These are phyloP conservation scores for Fagopyrum homotropicum DNA, from an alignment of 148 eudicot species.

Conservation along the genomic window DNA sequence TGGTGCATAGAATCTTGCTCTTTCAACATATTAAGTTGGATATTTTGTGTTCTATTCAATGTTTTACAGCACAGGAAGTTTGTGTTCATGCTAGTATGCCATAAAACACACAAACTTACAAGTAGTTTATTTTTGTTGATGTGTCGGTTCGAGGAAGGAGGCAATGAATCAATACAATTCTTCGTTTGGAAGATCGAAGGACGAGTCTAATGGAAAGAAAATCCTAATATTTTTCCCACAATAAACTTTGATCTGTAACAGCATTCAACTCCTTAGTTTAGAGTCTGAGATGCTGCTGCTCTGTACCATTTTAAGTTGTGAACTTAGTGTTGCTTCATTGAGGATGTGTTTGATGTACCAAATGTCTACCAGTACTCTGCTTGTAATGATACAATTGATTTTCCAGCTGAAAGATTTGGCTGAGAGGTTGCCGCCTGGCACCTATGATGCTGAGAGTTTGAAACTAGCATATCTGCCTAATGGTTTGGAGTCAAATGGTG, in stretches of 20 bases:
- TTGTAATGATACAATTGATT: neutral
- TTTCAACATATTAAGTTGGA: neutral
- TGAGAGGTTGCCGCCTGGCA: slow-evolving; percentile 81
- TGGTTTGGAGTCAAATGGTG: slow-evolving; percentile 60
- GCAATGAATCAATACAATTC: neutral
- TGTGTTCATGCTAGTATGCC: neutral
- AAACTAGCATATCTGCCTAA: slow-evolving; percentile 40
- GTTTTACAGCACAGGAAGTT: neutral
- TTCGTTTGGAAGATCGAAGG: neutral
- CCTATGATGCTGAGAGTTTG: slow-evolving; percentile 45
- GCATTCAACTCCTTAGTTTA: neutral
- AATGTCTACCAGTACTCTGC: neutral
- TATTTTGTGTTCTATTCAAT: neutral
- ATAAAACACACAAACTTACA: neutral
- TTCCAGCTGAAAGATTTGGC: slow-evolving; percentile 94
- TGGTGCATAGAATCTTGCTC: neutral
- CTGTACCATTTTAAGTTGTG: neutral
- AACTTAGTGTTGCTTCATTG: neutral
- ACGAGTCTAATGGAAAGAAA: neutral
- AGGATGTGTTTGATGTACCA: neutral
- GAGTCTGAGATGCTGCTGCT: too few species aligned
- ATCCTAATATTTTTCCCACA: neutral
- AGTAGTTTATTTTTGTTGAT: neutral
- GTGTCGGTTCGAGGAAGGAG: neutral
- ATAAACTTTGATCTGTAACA: neutral